A percentile compares a stretch with the other conserved stretches of the same genome.
phyloP scores from a whole-genome alignment of 2,329 filamentous ascomycete species.

The Meredithiella fracta region DNA sequence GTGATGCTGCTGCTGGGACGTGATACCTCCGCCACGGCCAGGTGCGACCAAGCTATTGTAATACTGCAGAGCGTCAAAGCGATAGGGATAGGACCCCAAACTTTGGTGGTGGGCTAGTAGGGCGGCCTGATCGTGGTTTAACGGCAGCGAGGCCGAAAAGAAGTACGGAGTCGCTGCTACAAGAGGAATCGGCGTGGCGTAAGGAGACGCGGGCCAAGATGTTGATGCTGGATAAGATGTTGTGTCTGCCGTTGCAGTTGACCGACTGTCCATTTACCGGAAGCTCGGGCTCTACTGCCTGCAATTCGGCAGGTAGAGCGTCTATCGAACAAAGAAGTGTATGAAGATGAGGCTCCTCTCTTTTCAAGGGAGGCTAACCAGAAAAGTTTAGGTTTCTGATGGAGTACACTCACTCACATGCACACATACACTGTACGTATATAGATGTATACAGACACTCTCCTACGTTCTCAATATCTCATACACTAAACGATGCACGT shows the following conservation, averaged over 20 bases:
- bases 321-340: neutral
- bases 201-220: slow-evolving; percentile 20
- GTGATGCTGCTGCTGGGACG: neutral
- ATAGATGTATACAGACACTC: no score
- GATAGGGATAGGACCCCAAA: slow-evolving; percentile 34
- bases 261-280: slow-evolving; percentile 33
- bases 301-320: slow-evolving; percentile 13
- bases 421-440: no score
- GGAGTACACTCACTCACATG: no score
- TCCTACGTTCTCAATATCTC: no score
- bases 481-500: no score
- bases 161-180: slow-evolving; percentile 13
- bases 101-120: slow-evolving; percentile 28
- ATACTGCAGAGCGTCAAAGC: slow-evolving; percentile 30
- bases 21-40: slow-evolving; percentile 37
- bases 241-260: slow-evolving; percentile 32
- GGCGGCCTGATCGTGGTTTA: slow-evolving; percentile 16
- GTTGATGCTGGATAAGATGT: slow-evolving; percentile 24
- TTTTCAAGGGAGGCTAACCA: no score
- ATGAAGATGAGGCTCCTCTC: neutral
- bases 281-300: slow-evolving; percentile 19
- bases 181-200: neutral
- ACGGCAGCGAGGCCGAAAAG: slow-evolving; percentile 17
- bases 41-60: slow-evolving; percentile 50
- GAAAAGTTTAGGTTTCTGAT: no score